Conservation (phyloP, 2,329 filamentous ascomycete species). For the Xylariaceae sp. region DNA sequence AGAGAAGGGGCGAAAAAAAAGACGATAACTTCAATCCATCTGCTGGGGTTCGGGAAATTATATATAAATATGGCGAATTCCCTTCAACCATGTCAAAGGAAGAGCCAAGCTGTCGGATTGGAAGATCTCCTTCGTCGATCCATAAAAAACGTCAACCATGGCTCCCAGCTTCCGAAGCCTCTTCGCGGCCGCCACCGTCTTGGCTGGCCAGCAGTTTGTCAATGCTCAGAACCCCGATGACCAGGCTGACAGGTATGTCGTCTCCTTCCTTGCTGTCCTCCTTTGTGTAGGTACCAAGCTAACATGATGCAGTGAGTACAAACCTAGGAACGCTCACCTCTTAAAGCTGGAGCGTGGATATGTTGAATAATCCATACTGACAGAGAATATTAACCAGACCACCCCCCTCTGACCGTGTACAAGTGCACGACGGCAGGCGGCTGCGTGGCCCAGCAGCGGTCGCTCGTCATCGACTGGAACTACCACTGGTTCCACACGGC, state of each 20-base stretch:
- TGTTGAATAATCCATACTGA: no score
- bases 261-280: neutral
- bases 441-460: slow-evolving; percentile 42
- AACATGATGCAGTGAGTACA: slow-evolving; percentile 11
- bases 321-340: neutral
- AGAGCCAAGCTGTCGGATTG: neutral
- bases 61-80: no score
- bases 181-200: slow-evolving; percentile 5
- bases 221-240: slow-evolving; percentile 16
- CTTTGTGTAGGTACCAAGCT: neutral
- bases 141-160: slow-evolving; percentile 6
- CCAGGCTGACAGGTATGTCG: slow-evolving; percentile 15
- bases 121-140: neutral
- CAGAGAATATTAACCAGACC: slow-evolving; percentile 22
- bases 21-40: no score
- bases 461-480: slow-evolving; percentile 46
- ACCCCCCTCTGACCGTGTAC: slow-evolving; percentile 46
- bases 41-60: no score
- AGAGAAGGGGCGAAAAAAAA: no score
- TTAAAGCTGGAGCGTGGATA: neutral
- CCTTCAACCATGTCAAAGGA: neutral
- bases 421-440: slow-evolving; percentile 44
- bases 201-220: slow-evolving; percentile 13
- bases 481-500: slow-evolving; percentile 31
- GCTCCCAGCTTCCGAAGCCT: slow-evolving; percentile 13